Conservation (phyloP, 495 filamentous ascomycete species). For the Aspergillus nidulans region DNA sequence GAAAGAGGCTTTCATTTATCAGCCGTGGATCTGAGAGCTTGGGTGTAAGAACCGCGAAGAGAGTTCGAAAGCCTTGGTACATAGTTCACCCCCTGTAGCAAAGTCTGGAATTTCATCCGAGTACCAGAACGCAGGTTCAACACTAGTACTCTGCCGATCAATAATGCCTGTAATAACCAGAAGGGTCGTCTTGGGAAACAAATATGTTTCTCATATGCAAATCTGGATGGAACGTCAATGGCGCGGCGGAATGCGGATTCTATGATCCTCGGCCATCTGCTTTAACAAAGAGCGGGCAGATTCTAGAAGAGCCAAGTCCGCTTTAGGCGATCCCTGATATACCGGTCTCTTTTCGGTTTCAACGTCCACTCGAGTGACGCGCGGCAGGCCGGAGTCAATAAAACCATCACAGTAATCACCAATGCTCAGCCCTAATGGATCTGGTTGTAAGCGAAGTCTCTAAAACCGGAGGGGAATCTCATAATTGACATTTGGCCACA, state of each 20-base stretch:
- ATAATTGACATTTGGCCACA: not conserved
- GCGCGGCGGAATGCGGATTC: conserved; percentile 28
- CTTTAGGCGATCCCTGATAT: conserved; percentile 26
- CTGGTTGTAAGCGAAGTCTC: conserved; percentile 25
- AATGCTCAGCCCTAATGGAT: conserved; percentile 31
- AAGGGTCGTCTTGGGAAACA: conserved; percentile 36
- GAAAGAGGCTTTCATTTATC: conserved; percentile 33
- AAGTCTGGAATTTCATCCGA: conserved; percentile 38
- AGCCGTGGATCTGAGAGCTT: conserved; percentile 30
- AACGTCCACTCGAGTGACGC: conserved; percentile 21
- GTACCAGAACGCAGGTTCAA: conserved; percentile 37
- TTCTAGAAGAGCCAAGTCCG: conserved; percentile 27
- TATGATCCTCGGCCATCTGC: conserved; percentile 26
- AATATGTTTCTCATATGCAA: conserved; percentile 43
- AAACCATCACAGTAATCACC: conserved; percentile 33
- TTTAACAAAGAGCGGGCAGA: conserved; percentile 23
- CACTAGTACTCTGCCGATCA: conserved; percentile 39
- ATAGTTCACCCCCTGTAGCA: too few species aligned
- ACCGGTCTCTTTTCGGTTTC: conserved; percentile 11
- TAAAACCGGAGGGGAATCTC: conserved; percentile 8
- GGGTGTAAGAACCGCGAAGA: conserved; percentile 30
- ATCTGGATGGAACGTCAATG: conserved; percentile 34
- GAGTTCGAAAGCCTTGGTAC: conserved; percentile 35
- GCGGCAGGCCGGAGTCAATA: conserved; percentile 34
- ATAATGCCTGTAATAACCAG: conserved; percentile 36